Conservation (phyloP, 257 asterid species). For the Penstemon newberryi region DNA sequence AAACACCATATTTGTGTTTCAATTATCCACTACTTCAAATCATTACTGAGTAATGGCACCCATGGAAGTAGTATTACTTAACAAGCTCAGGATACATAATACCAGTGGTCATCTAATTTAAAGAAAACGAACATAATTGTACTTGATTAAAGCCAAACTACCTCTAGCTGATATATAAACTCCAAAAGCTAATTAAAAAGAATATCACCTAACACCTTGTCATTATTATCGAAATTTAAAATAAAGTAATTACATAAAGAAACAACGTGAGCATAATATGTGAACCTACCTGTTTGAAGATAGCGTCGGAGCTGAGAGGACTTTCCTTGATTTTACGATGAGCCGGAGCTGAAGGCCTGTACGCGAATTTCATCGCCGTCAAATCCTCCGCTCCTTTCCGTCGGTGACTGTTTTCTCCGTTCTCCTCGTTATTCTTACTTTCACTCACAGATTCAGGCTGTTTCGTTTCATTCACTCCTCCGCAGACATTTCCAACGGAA, state of each 20-base stretch:
- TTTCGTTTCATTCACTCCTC: constrained; percentile 29
- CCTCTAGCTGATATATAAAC: constrained; percentile 6
- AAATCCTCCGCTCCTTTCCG: constrained; percentile 24
- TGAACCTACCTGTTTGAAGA: constrained; percentile 71
- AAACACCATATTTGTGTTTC: constrained; percentile 3
- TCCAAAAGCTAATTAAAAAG: background rate
- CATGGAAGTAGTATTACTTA: constrained; percentile 3
- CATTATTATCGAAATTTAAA: background rate
- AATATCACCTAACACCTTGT: background rate
- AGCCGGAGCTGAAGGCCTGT: constrained; percentile 87
- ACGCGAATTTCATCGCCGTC: constrained; percentile 44
- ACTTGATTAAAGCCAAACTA: constrained; percentile 10
- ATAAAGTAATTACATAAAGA: background rate
- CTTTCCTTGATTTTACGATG: constrained; percentile 84
- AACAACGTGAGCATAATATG: background rate
- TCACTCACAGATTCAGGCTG: constrained; percentile 33
- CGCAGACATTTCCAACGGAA: constrained; percentile 30
- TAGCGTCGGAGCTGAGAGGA: constrained; percentile 95
- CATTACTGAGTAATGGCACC: constrained; percentile 12
- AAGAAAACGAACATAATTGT: background rate
- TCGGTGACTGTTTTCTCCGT: constrained; percentile 31
- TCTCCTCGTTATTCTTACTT: constrained; percentile 38
- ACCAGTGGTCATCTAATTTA: background rate
- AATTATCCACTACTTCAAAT: constrained; percentile 19
- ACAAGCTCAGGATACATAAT: constrained; percentile 2